Conservation (phyloP, 1,284 basidiomycete genomes). For the Leccinum variabile region DNA sequence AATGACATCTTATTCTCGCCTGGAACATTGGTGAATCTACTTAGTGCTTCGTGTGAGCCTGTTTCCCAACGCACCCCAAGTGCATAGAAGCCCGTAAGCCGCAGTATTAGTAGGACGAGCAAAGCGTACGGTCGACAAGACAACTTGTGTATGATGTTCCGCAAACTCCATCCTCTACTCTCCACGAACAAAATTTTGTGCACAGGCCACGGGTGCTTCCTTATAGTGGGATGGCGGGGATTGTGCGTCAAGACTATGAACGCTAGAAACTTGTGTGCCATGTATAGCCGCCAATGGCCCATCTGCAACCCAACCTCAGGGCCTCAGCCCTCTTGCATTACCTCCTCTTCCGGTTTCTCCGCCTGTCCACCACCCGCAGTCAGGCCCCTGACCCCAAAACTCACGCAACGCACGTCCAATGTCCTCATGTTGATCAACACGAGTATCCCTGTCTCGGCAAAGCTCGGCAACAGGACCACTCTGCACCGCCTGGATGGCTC, state of each 20-base stretch:
- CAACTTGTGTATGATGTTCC: background rate
- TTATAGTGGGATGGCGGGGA: background rate
- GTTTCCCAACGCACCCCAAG: background rate
- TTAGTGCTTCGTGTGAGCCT: background rate
- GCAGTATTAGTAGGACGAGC: background rate
- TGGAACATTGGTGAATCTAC: background rate
- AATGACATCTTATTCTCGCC: background rate
- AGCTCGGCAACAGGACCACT: constrained; percentile 83
- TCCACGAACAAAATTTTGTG: no score
- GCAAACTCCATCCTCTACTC: no score
- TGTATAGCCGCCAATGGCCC: background rate
- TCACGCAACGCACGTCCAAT: constrained; percentile 45
- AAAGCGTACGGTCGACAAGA: background rate
- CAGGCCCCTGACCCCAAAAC: constrained; percentile 33
- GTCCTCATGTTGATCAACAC: constrained; percentile 57
- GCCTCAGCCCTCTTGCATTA: constrained; percentile 31
- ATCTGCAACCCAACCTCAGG: background rate
- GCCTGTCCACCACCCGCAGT: constrained; percentile 18
- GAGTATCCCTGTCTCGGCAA: constrained; percentile 66
- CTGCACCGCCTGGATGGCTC: constrained; percentile 53
- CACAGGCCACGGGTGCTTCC: background rate
- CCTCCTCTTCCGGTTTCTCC: constrained; percentile 5
- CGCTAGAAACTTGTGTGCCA: background rate
- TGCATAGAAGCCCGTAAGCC: background rate
- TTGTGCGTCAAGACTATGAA: background rate